Conservation (phyloP, 371 early-diverging fungal genomes). For the Haplosporangium sp. region DNA sequence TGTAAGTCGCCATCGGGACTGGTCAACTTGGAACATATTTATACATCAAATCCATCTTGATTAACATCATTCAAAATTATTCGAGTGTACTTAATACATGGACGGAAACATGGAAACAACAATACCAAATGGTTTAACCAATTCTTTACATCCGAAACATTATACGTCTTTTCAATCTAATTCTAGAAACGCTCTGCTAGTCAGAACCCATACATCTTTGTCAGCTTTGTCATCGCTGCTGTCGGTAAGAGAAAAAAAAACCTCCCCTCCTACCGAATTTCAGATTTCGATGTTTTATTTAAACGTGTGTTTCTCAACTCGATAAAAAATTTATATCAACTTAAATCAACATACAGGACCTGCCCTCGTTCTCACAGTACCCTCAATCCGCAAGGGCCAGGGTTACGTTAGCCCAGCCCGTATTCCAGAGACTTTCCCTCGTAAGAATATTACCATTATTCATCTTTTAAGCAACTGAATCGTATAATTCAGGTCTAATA, state of each 20-base stretch:
- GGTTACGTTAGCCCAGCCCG: slow-evolving; percentile 48
- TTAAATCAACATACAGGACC: slow-evolving; percentile 25
- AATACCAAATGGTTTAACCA: no score
- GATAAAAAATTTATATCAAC: no score
- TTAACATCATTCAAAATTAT: no score
- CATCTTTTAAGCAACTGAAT: background rate
- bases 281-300: background rate
- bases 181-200: slow-evolving; percentile 40
- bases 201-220: slow-evolving; percentile 54
- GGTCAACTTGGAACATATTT: no score
- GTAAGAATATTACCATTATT: slow-evolving; percentile 18
- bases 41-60: no score
- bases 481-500: background rate
- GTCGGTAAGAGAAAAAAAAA: slow-evolving; percentile 31
- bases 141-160: no score
- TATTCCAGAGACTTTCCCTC: slow-evolving; percentile 46
- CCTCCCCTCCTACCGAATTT: background rate
- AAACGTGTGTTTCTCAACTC: no score
- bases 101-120: no score
- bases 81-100: no score
- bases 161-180: background rate
- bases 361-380: slow-evolving; percentile 44
- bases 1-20: slow-evolving; percentile 31
- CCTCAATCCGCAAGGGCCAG: slow-evolving; percentile 47
- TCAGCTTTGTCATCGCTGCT: slow-evolving; percentile 55